These are phyloP conservation scores for Lichtheimia corymbifera DNA, from an alignment of 371 early-diverging fungal genomes.

Conservation along the genomic window DNA sequence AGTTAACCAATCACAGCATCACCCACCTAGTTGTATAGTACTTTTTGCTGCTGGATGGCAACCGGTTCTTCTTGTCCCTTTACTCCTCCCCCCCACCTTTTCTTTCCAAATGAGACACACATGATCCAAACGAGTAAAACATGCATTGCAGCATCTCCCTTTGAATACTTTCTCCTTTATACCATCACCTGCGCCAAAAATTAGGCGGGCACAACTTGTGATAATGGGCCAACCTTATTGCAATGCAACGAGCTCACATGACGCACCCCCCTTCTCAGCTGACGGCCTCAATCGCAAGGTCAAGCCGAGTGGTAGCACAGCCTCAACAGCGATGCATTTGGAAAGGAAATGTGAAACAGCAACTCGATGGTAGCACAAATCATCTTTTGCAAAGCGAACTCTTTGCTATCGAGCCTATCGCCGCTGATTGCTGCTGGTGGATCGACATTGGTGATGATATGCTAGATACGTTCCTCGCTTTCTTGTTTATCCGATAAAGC, in stretches of 20 bases:
- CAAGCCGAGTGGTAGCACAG: background rate
- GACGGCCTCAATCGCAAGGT: too few species aligned
- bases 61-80: conserved; percentile 1
- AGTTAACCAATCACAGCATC: background rate
- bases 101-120: background rate
- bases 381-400: background rate
- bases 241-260: too few species aligned
- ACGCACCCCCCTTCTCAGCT: too few species aligned
- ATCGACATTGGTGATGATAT: background rate
- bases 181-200: background rate
- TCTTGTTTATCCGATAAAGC: background rate
- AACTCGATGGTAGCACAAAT: background rate
- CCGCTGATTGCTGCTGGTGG: background rate
- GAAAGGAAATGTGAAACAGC: background rate
- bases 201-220: background rate
- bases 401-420: background rate
- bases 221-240: background rate
- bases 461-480: background rate
- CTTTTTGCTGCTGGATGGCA: background rate
- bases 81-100: background rate
- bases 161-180: background rate
- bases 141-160: background rate
- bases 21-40: background rate
- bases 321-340: background rate
- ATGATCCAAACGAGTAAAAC: background rate